Percentiles rank a stretch among this genome's conserved stretches.
phyloP scores from a whole-genome alignment of 768 basidiomycete genomes.

The Lactarius evosmus region DNA sequence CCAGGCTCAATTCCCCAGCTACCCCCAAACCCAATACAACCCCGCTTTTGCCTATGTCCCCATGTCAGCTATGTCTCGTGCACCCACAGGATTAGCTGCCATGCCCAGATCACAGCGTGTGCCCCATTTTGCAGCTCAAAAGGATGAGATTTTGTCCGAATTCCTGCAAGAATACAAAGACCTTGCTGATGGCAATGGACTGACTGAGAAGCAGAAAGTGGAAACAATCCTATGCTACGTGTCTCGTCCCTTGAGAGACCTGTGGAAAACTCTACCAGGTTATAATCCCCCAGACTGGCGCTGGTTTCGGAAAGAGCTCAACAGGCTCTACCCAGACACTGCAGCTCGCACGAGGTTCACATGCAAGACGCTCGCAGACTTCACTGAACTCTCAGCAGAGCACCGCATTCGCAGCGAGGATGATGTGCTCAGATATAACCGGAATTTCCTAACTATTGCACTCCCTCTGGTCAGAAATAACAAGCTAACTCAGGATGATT shows the following conservation, averaged over 20 bases:
- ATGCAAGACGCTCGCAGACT: not conserved
- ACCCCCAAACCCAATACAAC: too few species aligned
- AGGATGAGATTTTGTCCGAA: not conserved
- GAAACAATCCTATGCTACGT: not conserved
- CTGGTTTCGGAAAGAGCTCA: not conserved
- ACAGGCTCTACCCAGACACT: not conserved
- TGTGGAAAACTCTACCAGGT: not conserved
- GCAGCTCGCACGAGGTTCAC: not conserved
- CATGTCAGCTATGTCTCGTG: accelerated
- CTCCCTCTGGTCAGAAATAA: not conserved
- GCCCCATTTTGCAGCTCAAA: not conserved
- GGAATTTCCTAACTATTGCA: not conserved
- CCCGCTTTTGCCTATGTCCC: too few species aligned
- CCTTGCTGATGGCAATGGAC: not conserved
- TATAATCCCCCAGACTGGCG: not conserved
- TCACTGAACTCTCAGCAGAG: not conserved
- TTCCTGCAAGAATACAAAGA: not conserved
- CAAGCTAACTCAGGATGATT: not conserved
- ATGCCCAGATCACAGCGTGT: not conserved
- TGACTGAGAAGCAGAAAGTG: not conserved
- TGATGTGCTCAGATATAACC: not conserved
- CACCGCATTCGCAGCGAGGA: not conserved
- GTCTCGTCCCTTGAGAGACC: not conserved
- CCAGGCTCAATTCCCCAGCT: too few species aligned
- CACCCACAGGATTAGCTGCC: not conserved